Base-by-base conservation (phyloP, 2,329 filamentous ascomycete species). In the Shiraia bambusicola region DNA sequence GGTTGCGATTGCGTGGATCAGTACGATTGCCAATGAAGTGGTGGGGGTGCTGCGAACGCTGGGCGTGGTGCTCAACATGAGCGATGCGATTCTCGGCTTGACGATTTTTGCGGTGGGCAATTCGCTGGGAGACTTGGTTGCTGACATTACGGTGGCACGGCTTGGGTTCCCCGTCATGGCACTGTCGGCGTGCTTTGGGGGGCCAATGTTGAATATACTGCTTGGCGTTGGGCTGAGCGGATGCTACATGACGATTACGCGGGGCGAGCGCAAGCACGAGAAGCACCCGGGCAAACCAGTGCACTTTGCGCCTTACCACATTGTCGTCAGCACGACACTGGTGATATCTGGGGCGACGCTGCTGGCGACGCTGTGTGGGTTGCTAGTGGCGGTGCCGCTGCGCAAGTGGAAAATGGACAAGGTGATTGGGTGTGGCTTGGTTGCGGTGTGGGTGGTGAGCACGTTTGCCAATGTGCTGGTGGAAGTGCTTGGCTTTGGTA, bases 111-210 rank as follows among this genome's bases (percentile, higher is more conserved):
- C 93, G 2, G 89, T 96, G 25, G 93, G 93, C 19, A 98, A 98
- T 69, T 95, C 88, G 7, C 78, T 97, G 7, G 92, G 93, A 27
- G 93, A 98, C 60, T 76, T 98, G 12, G 89, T 98, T 8, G 92
- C 93, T 12, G 87, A 98, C 65, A 87, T 97, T 39, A 98, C 93
- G 0, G 87, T 98, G 27, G 93, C 93, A 3, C 82, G 88, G 25
- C 81, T 98, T 2, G 93, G 93, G 2, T 96, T 91, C 69, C 93
- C 93, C 0, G 90, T 98, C 49, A 98, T 98, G 93, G 93, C 93
- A 1, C 72, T 86, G 28, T 91, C 88, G 25, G 93, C 93, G 4
- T 98, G 93, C 65, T 96, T 98, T 65, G 93, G 93, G n/a, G 94
- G 93, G 0, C 93, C 93, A 0, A 92, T 98, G 89, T 80, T 98